Evolutionary conservation across 139 green algal species (phyloP).

Genomic region (Medakamo hakoo): DNA sequence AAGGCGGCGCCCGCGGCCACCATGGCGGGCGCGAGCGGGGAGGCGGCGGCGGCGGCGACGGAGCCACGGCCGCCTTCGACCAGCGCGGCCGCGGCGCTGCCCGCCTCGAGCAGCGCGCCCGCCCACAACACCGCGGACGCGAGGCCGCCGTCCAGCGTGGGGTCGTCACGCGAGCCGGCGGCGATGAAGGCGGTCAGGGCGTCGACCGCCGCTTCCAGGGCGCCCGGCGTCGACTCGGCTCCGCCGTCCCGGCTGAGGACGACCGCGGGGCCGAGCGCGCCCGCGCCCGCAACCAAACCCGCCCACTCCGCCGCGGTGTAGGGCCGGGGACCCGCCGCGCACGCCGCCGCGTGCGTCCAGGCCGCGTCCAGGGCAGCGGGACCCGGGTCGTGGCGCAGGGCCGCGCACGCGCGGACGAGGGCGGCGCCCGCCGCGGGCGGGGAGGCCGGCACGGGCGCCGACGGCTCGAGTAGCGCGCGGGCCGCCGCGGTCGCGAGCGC

Average conservation of each 20-base stretch:
- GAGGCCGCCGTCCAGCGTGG: not conserved
- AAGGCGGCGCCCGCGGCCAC: not conserved
- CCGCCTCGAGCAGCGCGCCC: not conserved
- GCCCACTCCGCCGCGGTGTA: not conserved
- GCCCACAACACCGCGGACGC: not conserved
- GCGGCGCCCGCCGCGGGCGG: no score
- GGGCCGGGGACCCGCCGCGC: no score
- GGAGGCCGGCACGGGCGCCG: no score
- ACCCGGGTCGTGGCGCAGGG: not conserved
- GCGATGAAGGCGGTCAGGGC: no score
- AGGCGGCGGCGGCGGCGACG: no score
- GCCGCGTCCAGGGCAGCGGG: not conserved
- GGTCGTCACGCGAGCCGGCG: no score
- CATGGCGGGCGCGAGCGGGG: no score
- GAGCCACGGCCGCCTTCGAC: no score
- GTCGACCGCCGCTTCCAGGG: not conserved
- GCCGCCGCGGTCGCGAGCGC: not conserved
- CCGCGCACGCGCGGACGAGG: not conserved
- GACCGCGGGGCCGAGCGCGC: no score
- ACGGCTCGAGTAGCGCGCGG: not conserved
- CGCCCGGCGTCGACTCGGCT: no score
- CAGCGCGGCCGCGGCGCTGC: no score
- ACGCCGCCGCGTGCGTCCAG: not conserved
- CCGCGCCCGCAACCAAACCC: not conserved
- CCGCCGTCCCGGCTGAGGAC: no score